Base-by-base conservation (phyloP, 192 early-diverging fungal species). In the Podila clonocystis region DNA sequence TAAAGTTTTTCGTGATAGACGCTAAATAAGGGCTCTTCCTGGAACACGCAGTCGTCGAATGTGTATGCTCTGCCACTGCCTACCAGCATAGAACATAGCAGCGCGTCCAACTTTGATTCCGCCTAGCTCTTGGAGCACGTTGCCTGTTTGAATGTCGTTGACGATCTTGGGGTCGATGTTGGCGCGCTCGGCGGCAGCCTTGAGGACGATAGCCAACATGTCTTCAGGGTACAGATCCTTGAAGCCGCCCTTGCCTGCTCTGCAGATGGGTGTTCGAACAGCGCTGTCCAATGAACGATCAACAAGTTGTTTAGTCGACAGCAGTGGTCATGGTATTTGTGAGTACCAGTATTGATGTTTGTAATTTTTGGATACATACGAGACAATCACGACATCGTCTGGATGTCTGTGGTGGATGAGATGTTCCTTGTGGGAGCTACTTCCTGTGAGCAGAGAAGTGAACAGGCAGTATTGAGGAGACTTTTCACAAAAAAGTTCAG, bases 121-220 rank as follows among this genome's bases (percentile, higher is more conserved):
- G 38, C 95, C 96, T 50, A 94, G 94, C 31, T 95, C 91, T 65
- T 95, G 91, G 41, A 95, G 87, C 49, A 97, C 96, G 72, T 93
- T 97, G 64, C 97, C 97, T n/a, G 97, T 95, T 85, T 93, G 91
- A 72, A 98, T 96, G 70, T 98, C 97, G 72, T 98, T 89, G 34
- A 98, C 95, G 60, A 95, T 73, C 34, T 87, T 83, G 48, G 96
- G 94, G 68, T 98, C 93, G 45, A 97, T 90, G 52, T 93, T 91
- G 65, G 93, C 92, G 63, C 92, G 84, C 61, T 92, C 91, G 17
- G 94, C 80, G 6, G 92, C 80, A 33, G 90, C 94, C 80, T 92
- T 94, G 76, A 98, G 88, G 9, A 93, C 89, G 33, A 84, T 87
- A 57, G 94, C 72, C 19, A 74, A 59, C 30, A 72, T 70, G 66